Base-by-base conservation (phyloP, 768 basidiomycete species). In the Tricholoma sp. region DNA sequence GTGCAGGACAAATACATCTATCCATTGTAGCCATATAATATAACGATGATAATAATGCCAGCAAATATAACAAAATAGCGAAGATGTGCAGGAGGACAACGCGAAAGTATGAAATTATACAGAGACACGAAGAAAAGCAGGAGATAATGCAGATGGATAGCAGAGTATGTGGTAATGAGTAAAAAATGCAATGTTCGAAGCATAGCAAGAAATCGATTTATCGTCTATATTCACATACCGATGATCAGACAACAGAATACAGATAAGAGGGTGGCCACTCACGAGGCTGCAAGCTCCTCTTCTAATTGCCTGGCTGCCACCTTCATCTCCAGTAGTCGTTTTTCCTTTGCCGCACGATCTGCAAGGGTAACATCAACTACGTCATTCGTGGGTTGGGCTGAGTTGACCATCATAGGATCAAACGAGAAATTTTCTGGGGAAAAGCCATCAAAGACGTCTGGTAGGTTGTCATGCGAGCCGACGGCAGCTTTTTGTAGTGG, bases 231-330 rank as follows among this genome's bases (percentile, higher is more conserved):
- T 29, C 27, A 31, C n/a, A 9, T 2, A 10, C 18, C n/a, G 16
- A 31, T 50, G 22, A 46, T 22, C 12, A 5, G 12, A 22, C 2
- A 11, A 22, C 45, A 3, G 43, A 49, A 43, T 60, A 52, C 27
- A 35, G 27, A 50, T 12, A 47, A 37, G 31, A 35, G 24, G n/a
- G 27, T 14, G 9, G 9, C n/a, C 32, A 29, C 51, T 18, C 52
- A 63, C 58, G 37, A 64, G 35, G 58, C 39, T 50, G 62, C 55
- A 19, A 76, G 59, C 51, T 75, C 74, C 7, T 62, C 57, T 14
- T 74, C 71, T 46, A 76, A 64, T 58, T 56, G 66, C n/a, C 67
- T 62, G 5, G 71, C 63, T 6, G 63, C 70, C 35, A 74, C 71
- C 57, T 72, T 71, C 65, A 76, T 69, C 22, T 60, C 63, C 16